Conservation (phyloP, 2,329 filamentous ascomycete genomes). For the Phaeosphaeriaceae sp. region DNA sequence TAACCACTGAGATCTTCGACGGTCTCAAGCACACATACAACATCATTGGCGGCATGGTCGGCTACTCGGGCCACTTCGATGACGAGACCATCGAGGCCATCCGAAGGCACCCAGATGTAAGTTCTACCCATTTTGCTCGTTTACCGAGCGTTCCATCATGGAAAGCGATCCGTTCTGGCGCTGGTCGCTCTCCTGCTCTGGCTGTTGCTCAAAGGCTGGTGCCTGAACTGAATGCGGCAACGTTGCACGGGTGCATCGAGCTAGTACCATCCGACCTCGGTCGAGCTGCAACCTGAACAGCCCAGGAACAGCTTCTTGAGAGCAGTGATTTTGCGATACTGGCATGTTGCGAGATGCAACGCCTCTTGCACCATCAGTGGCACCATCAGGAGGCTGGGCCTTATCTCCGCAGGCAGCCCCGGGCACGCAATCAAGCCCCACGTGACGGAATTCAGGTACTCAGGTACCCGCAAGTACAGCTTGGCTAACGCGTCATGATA, state of each 20-base stretch:
- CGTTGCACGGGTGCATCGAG: neutral
- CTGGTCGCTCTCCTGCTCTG: neutral
- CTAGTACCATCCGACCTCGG: neutral
- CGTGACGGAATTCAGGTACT: slow-evolving; percentile 27
- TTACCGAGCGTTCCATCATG: slow-evolving; percentile 1
- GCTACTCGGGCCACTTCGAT: slow-evolving; percentile 96
- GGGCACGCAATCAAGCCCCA: slow-evolving; percentile 39
- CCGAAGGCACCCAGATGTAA: slow-evolving; percentile 94
- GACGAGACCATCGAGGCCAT: slow-evolving; percentile 92
- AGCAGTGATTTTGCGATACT: neutral
- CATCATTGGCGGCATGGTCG: slow-evolving; percentile 81
- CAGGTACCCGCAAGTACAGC: slow-evolving; percentile 20
- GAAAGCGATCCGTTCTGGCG: neutral
- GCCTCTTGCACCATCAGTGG: neutral
- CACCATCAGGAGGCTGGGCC: slow-evolving; percentile 13
- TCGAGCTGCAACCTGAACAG: neutral
- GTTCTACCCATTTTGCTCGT: slow-evolving; percentile 51
- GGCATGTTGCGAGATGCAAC: neutral
- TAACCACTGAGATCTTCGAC: slow-evolving; percentile 73
- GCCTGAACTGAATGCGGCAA: neutral
- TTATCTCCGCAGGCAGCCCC: slow-evolving; percentile 40
- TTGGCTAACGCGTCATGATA: slow-evolving; percentile 52
- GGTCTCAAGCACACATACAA: slow-evolving; percentile 98
- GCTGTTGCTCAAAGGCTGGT: slow-evolving; percentile 4
- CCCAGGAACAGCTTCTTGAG: neutral